phyloP scores from a whole-genome alignment of 2,329 filamentous ascomycete genomes.

The Pseudogymnoascus sp. region DNA sequence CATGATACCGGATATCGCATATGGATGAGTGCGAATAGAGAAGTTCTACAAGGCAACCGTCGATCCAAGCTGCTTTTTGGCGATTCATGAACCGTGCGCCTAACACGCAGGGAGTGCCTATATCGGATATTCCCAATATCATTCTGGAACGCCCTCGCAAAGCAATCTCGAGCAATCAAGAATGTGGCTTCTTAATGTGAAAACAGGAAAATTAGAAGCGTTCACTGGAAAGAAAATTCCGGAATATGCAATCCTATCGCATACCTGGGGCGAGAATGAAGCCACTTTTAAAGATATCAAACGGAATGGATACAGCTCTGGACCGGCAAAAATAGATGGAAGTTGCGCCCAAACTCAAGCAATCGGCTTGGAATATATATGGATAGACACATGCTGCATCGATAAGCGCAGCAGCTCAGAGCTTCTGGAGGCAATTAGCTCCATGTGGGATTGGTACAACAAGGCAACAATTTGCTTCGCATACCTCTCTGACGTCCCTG shows the following conservation, averaged over 20 bases:
- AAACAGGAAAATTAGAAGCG: slow-evolving; percentile 14
- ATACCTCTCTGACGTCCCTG: slow-evolving; percentile 8
- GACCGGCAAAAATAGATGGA: neutral
- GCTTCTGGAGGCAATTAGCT: slow-evolving; percentile 10
- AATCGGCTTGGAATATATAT: neutral
- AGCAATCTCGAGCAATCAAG: neutral
- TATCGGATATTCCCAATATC: neutral
- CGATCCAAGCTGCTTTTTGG: neutral
- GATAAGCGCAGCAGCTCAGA: slow-evolving; percentile 10
- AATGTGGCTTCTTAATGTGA: slow-evolving; percentile 12
- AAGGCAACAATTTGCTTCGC: slow-evolving; percentile 6
- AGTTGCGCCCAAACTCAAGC: neutral
- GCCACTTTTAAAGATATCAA: slow-evolving; percentile 31
- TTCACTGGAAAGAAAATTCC: slow-evolving; percentile 17
- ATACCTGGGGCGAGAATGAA: slow-evolving; percentile 20
- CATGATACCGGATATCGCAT: neutral
- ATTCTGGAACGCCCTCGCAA: neutral
- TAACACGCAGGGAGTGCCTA: neutral
- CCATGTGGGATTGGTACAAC: slow-evolving; percentile 9
- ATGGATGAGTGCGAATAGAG: neutral
- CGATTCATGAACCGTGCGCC: neutral
- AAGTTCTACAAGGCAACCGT: neutral
- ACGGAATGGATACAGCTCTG: neutral
- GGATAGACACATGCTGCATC: slow-evolving; percentile 11
- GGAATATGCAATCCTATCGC: slow-evolving; percentile 20